These are phyloP conservation scores for Phytophthora quininea DNA, from an alignment of 352 stramenopile genomes.

Conservation along the genomic window DNA sequence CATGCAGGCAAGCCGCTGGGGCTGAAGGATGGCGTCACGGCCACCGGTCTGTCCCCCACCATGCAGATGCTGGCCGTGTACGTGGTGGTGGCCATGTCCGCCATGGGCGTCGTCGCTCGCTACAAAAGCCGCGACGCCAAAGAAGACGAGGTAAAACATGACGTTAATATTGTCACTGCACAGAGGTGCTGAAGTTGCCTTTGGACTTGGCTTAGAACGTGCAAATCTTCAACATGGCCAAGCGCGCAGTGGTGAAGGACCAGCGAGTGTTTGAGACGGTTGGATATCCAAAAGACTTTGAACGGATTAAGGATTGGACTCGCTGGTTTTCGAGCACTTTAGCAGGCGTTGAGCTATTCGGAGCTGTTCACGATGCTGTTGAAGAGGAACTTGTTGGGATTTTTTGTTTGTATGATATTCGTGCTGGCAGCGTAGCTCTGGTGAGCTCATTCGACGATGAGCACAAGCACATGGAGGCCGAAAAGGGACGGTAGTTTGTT, in stretches of 20 bases:
- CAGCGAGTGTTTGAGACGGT: conserved; percentile 73
- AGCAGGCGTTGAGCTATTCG: too few relatives aligned
- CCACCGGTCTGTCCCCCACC: conserved; percentile 43
- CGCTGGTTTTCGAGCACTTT: too few relatives aligned
- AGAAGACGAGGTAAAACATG: conserved; percentile 53
- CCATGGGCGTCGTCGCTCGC: conserved; percentile 61
- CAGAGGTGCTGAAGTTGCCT: background rate
- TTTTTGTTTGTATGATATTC: too few relatives aligned
- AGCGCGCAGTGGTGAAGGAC: conserved; percentile 79
- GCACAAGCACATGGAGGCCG: too few relatives aligned
- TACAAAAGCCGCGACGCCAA: conserved; percentile 59
- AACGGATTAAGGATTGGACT: too few relatives aligned
- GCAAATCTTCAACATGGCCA: conserved; percentile 80
- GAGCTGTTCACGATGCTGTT: too few relatives aligned
- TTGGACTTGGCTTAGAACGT: conserved; percentile 41
- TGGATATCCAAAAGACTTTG: conserved; percentile 59
- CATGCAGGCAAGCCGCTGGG: conserved; percentile 7
- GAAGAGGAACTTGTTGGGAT: too few relatives aligned
- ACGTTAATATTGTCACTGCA: too few relatives aligned
- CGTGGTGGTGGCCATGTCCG: conserved; percentile 54
- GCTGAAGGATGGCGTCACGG: conserved; percentile 42
- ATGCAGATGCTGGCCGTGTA: conserved; percentile 67
- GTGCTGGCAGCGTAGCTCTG: too few relatives aligned
- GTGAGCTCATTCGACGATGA: too few relatives aligned
- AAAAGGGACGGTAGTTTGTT: too few relatives aligned